Base-by-base conservation (phyloP, 306 rosid species). In the Adenanthera pavonina region DNA sequence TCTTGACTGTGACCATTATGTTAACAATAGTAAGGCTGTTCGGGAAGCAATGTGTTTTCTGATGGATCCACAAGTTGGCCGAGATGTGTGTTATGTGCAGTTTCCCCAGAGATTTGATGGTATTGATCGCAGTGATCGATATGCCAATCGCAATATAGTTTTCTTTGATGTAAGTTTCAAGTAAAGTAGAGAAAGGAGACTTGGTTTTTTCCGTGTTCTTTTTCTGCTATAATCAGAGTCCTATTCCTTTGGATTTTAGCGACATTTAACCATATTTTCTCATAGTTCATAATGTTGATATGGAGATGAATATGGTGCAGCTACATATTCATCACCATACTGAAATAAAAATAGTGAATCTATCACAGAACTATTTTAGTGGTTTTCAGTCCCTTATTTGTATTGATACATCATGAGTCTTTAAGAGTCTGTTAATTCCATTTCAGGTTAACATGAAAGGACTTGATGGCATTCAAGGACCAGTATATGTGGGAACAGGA, bases 81-180 rank as follows among this genome's bases (percentile, higher is more conserved):
- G 86, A 83, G 96, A 91, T 69, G 68, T 93, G 52, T 95, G 99
- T 81, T 95, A 87, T 76, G 97, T 95, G 36, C 99, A 95, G 83
- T 95, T 95, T 84, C 99, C 99, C 73, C 99, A 95, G 88, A 93
- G 99, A 80, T 95, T 95, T 75, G 99, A 95, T 74, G 99, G 99
- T 84, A 95, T 95, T 80, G 99, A 95, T 81, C 93, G 93, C 14
- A 95, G 99, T 84, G 99, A 95, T 85, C 90, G 99, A 87, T 95
- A 95, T 84, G 99, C 99, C 81, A 95, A 95, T 70, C 93, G 98
- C 80, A 95, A 95, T 75, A 90, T 91, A 10, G 99, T 95, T 87
- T 95, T 95, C 98, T 95, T 95, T 86, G 99, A 95, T 77, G 99
- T 93, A 88, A 90, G 98, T 92, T 84, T 72, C 36, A 83, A 40